Percentiles rank a stretch among this genome's conserved stretches.
Evolutionary conservation across 257 asterid genomes (phyloP).

Genomic region (Ophiorrhiza pumila): DNA sequence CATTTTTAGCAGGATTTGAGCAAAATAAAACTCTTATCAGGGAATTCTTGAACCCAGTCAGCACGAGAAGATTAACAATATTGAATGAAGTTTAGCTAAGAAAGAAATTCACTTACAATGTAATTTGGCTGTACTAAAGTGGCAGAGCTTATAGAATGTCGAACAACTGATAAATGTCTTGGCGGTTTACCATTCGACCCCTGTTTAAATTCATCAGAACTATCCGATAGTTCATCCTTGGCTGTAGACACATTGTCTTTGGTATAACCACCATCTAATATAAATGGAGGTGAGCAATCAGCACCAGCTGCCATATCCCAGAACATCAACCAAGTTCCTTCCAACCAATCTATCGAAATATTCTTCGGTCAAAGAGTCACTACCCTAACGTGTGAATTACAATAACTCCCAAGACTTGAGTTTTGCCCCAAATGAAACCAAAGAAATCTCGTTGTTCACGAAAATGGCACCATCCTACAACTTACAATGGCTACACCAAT

Average conservation of each 20-base stretch:
- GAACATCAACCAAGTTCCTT: conserved; percentile 17
- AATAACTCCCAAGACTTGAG: background rate
- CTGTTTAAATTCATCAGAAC: conserved; percentile 39
- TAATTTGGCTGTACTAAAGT: conserved; percentile 44
- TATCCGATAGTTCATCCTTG: conserved; percentile 41
- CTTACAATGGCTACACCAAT: background rate
- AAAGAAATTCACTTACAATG: conserved; percentile 41
- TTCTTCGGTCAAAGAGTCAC: conserved; percentile 1
- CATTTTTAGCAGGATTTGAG: background rate
- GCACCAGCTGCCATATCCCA: conserved; percentile 69
- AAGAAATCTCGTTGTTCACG: background rate
- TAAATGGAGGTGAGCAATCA: conserved; percentile 46
- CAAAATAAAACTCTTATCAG: background rate
- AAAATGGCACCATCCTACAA: conserved; percentile 3
- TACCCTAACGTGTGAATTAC: background rate
- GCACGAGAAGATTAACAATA: background rate
- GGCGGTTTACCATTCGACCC: conserved; percentile 46
- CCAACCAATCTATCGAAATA: conserved; percentile 32
- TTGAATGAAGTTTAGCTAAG: background rate
- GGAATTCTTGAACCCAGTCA: background rate
- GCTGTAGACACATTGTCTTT: conserved; percentile 35
- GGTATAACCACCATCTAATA: conserved; percentile 39
- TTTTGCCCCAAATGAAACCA: background rate
- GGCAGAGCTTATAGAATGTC: conserved; percentile 47
- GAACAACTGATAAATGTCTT: conserved; percentile 48